Evolutionary conservation across 306 rosid species (phyloP), one percentile per base, ranked within the genome.

Genomic region (Acacia acuminata): DNA sequence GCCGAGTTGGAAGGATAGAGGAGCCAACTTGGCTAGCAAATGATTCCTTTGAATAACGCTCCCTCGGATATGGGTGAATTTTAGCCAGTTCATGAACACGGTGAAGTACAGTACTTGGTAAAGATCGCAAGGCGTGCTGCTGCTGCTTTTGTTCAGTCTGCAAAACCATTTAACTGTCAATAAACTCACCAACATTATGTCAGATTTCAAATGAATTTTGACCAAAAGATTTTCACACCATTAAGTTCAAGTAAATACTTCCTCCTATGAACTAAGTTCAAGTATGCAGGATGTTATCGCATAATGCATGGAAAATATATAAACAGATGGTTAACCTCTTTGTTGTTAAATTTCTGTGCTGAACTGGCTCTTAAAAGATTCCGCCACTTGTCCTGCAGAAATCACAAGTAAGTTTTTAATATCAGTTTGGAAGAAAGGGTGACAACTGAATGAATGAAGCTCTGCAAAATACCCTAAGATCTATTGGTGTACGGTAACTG

Each of bases 301-400:
- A 55, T 20, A 8, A 55, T 20, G 27, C 1, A 8, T 40, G 73
- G 60, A 77, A 69, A 44, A 16, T 68, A 34, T 22, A 73, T 30
- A 55, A 45, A 76, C 22, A 64, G 82, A 81, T 79, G 53, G 78
- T 73, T 85, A 73, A 88, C 99, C 97, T 90, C 94, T 89, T 71
- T 85, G 53, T 64, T 84, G 84, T 56, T 90, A 84, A 77, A 65
- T 48, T 87, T 89, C 81, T 82, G 90, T 30, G 74, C 84, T 76
- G 89, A 82, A 86, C 99, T 84, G 65, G 92, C 89, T 80, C 89
- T 81, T 55, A 94, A 68, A 77, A 94, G 98, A 89, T 96, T 96
- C 69, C 99, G 88, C 98, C 99, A 96, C 88, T 96, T 96, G 87
- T 96, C 99, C 99, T 96, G 95, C 84, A 83, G 66, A 77, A 67